Base-by-base conservation (phyloP, 2,329 filamentous ascomycete species). In the Polychaeton citri region DNA sequence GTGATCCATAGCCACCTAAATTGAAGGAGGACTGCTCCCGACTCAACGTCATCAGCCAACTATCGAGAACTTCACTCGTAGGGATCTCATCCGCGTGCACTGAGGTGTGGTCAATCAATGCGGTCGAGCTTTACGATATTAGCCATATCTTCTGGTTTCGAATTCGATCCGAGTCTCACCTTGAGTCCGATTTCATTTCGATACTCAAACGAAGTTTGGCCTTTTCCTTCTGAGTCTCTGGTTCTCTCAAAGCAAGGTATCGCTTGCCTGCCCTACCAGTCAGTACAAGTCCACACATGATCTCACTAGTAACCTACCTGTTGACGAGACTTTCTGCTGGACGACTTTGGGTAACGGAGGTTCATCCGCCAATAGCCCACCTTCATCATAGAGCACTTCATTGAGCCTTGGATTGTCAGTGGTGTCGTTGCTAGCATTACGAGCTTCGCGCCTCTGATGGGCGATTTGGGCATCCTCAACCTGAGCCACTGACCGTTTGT, bases 241-340 rank as follows among this genome's bases (percentile, higher is more conserved):
- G 32, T 18, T 42, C 38, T 30, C 42, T 36, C 16, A 54, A 34
- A 8, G 48, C 50, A 15, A 53, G 30, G 18, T 41, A 40, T 13
- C 16, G 32, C 18, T 38, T 40, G 2, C 39, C 39, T 42, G 17
- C 12, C 28, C 5, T 7, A 3, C 18, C 9, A 5, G 15, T 28
- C 24, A 28, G 24, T 28, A 28, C 15, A 15, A 28, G 24, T 12
- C 4, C 12, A 7, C 24, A 28, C 24, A 13, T 15, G 8, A 35
- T 19, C n/a, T 21, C 31, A 9, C 6, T 10, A 5, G 20, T 20
- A 9, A 43, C 50, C 32, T 36, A 58, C 56, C 55, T 30, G 43
- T 52, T 8, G 49, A 52, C 2, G 55, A 56, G 2, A 55, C 39
- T 34, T 54, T 59, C 32, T 55, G 54, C 31, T 57, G 46, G 6